These are phyloP conservation scores for Plantago major DNA, from an alignment of 257 asterid genomes.

Conservation along the genomic window DNA sequence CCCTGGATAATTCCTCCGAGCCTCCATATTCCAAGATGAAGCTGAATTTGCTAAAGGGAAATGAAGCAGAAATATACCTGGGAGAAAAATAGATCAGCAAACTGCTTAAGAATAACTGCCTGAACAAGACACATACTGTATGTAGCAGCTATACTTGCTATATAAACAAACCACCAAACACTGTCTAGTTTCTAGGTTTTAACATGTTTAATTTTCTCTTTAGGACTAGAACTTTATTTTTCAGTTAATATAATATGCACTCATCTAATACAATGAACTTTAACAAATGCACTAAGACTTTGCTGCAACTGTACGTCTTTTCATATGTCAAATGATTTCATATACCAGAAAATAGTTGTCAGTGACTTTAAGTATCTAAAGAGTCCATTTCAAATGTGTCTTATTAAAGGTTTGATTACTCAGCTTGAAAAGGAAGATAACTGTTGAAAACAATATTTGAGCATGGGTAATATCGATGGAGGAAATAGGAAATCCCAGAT, in stretches of 20 bases:
- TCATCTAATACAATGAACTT: neutral
- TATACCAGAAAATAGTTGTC: slow-evolving; percentile 1
- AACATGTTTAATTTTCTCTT: neutral
- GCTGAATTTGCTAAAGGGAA: slow-evolving; percentile 47
- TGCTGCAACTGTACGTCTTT: slow-evolving; percentile 8
- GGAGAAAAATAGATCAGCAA: slow-evolving; percentile 20
- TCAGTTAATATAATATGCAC: neutral
- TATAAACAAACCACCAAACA: neutral
- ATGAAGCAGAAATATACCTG: slow-evolving; percentile 46
- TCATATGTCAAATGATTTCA: neutral
- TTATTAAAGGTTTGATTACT: neutral
- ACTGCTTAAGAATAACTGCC: slow-evolving; percentile 18
- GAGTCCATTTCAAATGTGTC: slow-evolving; percentile 8
- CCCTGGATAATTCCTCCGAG: slow-evolving; percentile 41
- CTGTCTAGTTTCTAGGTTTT: neutral
- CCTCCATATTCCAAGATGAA: slow-evolving; percentile 69
- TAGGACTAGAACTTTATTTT: neutral
- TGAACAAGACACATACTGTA: neutral
- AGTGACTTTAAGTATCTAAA: neutral
- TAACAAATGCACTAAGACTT: slow-evolving; percentile 1
- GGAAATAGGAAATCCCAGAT: neutral
- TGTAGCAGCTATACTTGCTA: neutral
- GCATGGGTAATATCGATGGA: neutral
- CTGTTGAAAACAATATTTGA: neutral
- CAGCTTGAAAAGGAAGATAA: too few species aligned